Evolutionary conservation across 345 rosid genomes (phyloP), one percentile per base, ranked within the genome.

Genomic region (Laguncularia racemosa): DNA sequence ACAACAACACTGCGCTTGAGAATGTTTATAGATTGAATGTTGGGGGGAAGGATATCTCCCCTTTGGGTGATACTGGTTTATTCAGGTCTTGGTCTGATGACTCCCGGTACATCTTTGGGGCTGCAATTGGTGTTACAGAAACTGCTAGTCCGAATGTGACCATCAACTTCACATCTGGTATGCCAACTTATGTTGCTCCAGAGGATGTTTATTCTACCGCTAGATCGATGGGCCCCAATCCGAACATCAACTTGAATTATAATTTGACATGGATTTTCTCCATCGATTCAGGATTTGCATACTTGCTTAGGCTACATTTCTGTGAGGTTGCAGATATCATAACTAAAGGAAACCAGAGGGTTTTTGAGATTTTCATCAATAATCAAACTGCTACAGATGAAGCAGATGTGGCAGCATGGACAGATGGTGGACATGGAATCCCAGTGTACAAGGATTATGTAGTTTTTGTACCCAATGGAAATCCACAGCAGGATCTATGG

Each of bases 251-350:
- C 18, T 9, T 21, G 47, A 43, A 46, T 5, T 68, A 23, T 46
- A 68, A 65, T 33, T 17, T 73, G 38, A 65, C 62, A 13, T 69
- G 71, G 78, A 49, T 21, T 12, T 65, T 73, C 46, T 20, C 55
- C 9, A 61, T 72, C 8, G 74, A 76, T 15, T 23, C 62, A 1
- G 62, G 69, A 0, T 76, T 72, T 62, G 12, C 16, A 43, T 72
- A 72, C 69, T 48, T 76, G 51, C 49, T 76, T 33, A 56, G 76
- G 59, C 64, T 72, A 14, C 76, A 72, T 56, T 76, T 71, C 51
- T 69, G 67, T 18, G 74, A 71, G 66, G 46, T 66, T 48, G 11
- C 19, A 1, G 20, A 45, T 6, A 15, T 3, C 7, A 52, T 70
- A 20, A 6, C 47, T 8, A 53, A 58, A 20, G 2, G 12, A 2